Evolutionary conservation across 805 yeast genomes (phyloP), one percentile per base, ranked within the genome.

Genomic region (Dipodascus albidus): DNA sequence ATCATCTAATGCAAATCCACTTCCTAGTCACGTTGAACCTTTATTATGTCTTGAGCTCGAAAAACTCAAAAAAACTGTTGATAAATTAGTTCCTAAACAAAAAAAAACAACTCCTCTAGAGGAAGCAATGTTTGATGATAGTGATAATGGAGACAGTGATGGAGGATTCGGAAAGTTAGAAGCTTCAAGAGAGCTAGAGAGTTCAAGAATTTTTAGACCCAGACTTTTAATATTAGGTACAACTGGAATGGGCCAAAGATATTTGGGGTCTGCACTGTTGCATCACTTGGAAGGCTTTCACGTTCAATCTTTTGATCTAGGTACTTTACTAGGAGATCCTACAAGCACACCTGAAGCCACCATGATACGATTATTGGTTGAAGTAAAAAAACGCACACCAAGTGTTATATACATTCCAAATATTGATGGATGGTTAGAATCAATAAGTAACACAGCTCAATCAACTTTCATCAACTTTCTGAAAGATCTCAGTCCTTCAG

Each of bases 321-420:
- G 89, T 1, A 75, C 83, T 4, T 64, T 93, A 53, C 81, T 82
- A 57, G 80, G 88, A 14, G 97, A 91, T 60, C 74, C 91, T 4
- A 80, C 88, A 0, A 73, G 87, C 60, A 79, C 95, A 0, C 82
- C 91, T 1, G 99, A 93, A 65, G 84, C 87, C 62, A 77, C 85
- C 0, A 75, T 89, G 20, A 86, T 91, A 24, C 96, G 87, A 64
- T 76, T 85, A 44, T 83, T 93, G 62, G 74, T 85, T 21, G 99
- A 93, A 68, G 93, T 95, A 3, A 79, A 86, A 58, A 79, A 95
- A 63, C 95, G 91, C 58, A 85, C 85, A 55, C 99, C 98, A 0
- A 79, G 96, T 6, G 83, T 93, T 15, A 70, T 93, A 1, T 85
- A 79, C 64, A 79, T 93, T 51, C 96, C 98, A 2, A 85, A 85